These are phyloP conservation scores for Alternaria sp. DNA, from an alignment of 2,329 filamentous ascomycete genomes.

Conservation along the genomic window DNA sequence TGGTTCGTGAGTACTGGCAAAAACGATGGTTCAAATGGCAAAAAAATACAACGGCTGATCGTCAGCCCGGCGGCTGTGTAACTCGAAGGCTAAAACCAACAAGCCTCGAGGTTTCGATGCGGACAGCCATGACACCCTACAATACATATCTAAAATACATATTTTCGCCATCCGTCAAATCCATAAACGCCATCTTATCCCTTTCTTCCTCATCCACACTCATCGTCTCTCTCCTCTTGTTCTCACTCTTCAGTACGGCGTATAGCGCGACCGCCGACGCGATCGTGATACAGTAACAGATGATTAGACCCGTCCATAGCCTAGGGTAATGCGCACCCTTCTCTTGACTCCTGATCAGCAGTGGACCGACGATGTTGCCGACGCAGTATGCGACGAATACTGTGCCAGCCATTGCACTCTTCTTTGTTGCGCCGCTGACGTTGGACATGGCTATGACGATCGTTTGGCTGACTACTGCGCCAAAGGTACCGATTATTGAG, in stretches of 20 bases:
- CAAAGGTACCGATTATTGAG: conserved; percentile 75
- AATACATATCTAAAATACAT: conserved; percentile 63
- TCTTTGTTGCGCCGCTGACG: conserved; percentile 78
- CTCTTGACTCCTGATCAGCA: conserved; percentile 71
- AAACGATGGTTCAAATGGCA: too few relatives aligned
- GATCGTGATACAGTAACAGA: conserved; percentile 72
- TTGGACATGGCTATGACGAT: conserved; percentile 69
- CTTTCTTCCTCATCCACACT: conserved; percentile 66
- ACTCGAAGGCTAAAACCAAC: too few relatives aligned
- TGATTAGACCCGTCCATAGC: conserved; percentile 73
- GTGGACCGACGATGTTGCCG: conserved; percentile 77
- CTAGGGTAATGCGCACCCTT: conserved; percentile 72
- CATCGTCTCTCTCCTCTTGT: conserved; percentile 58
- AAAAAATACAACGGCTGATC: too few relatives aligned
- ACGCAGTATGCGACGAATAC: conserved; percentile 80
- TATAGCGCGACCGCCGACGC: conserved; percentile 63
- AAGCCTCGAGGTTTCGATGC: neutral
- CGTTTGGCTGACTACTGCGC: conserved; percentile 70
- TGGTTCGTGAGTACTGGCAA: too few relatives aligned
- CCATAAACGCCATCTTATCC: conserved; percentile 54
- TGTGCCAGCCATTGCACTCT: conserved; percentile 75
- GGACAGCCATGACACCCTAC: conserved; percentile 1
- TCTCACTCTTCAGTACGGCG: conserved; percentile 59
- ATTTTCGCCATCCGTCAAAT: conserved; percentile 65
- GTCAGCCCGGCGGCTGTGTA: too few relatives aligned